These are phyloP conservation scores for Malassezia equina DNA, from an alignment of 1,284 basidiomycete species.

Conservation along the genomic window DNA sequence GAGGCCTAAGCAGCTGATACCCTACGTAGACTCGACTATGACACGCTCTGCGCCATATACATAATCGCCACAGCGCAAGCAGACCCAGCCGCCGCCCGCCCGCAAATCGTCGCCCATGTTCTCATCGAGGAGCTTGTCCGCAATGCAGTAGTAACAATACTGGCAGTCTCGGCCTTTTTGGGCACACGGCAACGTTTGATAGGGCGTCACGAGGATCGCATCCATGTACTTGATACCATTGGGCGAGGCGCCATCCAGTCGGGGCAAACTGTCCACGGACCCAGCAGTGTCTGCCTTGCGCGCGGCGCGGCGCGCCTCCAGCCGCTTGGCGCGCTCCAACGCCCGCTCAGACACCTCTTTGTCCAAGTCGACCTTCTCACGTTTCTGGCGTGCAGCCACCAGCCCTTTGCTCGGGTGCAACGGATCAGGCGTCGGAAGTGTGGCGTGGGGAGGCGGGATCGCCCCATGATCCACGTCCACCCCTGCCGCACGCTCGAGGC, in stretches of 20 bases:
- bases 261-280: background rate
- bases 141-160: conserved; percentile 47
- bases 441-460: background rate
- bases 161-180: conserved; percentile 4
- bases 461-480: conserved; percentile 17
- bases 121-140: conserved; percentile 34
- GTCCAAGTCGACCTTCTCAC: background rate
- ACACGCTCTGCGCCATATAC: conserved; percentile 11
- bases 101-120: conserved; percentile 39
- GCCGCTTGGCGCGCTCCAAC: background rate
- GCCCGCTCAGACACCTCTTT: background rate
- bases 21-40: background rate
- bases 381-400: background rate
- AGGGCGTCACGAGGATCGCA: conserved; percentile 32
- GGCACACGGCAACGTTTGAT: conserved; percentile 37
- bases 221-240: conserved; percentile 38
- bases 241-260: conserved; percentile 21
- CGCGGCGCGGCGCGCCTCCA: conserved; percentile 3
- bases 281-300: background rate
- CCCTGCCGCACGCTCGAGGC: conserved; percentile 28
- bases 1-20: background rate
- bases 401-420: conserved; percentile 20
- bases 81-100: conserved; percentile 35
- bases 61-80: conserved; percentile 31
- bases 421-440: conserved; percentile 22